Conservation (phyloP, 2,329 filamentous ascomycete genomes). For the Diaporthe helianthi region DNA sequence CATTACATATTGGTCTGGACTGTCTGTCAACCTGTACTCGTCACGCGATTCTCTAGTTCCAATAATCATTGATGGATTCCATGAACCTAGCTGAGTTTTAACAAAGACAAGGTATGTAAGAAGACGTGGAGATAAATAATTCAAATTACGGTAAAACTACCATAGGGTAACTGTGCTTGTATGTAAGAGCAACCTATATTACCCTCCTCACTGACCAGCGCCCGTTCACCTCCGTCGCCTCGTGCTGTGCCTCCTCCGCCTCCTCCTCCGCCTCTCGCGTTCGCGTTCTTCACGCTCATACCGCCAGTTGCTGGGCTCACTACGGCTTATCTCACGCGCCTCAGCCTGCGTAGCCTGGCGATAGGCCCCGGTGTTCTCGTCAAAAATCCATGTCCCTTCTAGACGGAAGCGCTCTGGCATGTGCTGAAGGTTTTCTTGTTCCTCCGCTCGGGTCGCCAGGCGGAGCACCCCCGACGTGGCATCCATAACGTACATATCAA, state of each 20-base stretch:
- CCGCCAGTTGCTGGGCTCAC: not conserved
- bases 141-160: too few relatives aligned
- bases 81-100: too few relatives aligned
- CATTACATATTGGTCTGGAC: too few relatives aligned
- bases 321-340: not conserved
- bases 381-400: not conserved
- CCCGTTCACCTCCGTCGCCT: not conserved
- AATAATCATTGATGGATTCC: too few relatives aligned
- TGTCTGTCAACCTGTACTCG: too few relatives aligned
- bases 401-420: not conserved
- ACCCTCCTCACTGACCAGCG: not conserved
- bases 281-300: not conserved
- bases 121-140: too few relatives aligned
- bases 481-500: conserved; percentile 8
- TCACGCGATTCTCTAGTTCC: too few relatives aligned
- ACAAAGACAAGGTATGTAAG: too few relatives aligned
- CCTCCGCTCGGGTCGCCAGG: conserved; percentile 10
- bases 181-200: not conserved
- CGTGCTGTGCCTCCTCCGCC: not conserved
- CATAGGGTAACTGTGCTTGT: too few relatives aligned
- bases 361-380: not conserved
- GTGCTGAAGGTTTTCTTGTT: not conserved
- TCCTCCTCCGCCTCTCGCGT: not conserved
- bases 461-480: not conserved
- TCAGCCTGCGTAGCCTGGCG: conserved; percentile 7